Evolutionary conservation across 106 monocot species (phyloP).

Genomic region (Chionographis japonica): DNA sequence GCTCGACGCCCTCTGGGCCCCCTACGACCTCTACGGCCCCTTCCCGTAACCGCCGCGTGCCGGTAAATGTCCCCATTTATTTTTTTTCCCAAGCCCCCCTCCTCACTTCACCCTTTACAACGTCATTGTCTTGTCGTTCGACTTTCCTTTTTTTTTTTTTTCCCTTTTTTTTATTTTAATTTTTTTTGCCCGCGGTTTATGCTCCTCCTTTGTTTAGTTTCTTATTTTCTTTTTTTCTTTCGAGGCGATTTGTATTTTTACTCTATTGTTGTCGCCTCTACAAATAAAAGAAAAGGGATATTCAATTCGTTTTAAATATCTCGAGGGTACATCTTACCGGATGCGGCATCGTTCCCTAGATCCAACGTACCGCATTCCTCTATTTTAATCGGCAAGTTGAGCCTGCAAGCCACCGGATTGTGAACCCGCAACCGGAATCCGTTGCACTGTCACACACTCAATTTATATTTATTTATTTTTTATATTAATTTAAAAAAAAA

Average conservation of each 20-base stretch:
- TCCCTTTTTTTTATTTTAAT: neutral
- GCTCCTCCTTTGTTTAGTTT: neutral
- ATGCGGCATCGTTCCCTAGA: no score
- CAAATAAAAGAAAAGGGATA: constrained; percentile 11
- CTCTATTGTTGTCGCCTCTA: constrained; percentile 3
- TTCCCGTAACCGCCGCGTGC: neutral
- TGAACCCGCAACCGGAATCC: no score
- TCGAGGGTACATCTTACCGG: no score
- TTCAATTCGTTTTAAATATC: neutral
- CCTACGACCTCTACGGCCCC: constrained; percentile 44
- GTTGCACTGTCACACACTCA: no score
- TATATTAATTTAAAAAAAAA: no score
- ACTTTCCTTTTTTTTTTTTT: constrained; percentile 1
- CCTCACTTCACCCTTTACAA: neutral
- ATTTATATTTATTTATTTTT: no score
- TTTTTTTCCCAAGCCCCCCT: neutral
- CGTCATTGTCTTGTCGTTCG: neutral
- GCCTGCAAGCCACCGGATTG: no score
- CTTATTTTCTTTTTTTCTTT: neutral
- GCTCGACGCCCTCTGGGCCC: constrained; percentile 58
- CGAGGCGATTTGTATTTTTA: constrained; percentile 14
- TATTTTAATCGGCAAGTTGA: no score
- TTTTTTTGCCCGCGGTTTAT: no score
- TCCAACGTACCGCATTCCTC: no score
- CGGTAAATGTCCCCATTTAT: neutral